Conservation (phyloP, 768 basidiomycete genomes). For the Podaxis pistillaris region DNA sequence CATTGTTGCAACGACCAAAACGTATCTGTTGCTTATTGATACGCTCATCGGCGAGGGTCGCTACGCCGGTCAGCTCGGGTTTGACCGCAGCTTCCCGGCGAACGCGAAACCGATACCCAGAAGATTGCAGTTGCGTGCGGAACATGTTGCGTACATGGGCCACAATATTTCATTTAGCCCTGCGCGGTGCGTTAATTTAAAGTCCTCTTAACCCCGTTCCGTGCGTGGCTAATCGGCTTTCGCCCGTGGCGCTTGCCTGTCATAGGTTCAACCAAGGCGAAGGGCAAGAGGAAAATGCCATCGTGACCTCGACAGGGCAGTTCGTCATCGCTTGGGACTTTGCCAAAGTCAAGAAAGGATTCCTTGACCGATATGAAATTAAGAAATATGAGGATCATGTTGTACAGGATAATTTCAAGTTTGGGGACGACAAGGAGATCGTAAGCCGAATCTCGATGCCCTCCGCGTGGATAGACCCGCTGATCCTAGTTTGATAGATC, state of each 20-base stretch:
- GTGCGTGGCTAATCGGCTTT: background rate
- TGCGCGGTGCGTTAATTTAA: slow-evolving; percentile 61
- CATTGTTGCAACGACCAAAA: slow-evolving; percentile 94
- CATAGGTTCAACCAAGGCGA: slow-evolving; percentile 89
- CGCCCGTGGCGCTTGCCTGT: slow-evolving; percentile 3
- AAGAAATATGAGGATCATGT: slow-evolving; percentile 94
- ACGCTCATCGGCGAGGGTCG: slow-evolving; percentile 90
- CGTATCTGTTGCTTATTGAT: slow-evolving; percentile 91
- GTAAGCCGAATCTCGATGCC: slow-evolving; percentile 42
- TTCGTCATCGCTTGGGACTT: slow-evolving; percentile 99
- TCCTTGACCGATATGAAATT: slow-evolving; percentile 90
- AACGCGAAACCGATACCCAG: slow-evolving; percentile 89
- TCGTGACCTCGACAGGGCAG: slow-evolving; percentile 90
- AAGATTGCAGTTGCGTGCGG: slow-evolving; percentile 80
- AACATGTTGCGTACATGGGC: slow-evolving; percentile 95
- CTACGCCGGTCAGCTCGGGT: slow-evolving; percentile 80
- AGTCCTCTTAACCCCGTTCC: background rate
- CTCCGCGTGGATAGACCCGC: background rate
- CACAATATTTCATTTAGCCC: slow-evolving; percentile 85
- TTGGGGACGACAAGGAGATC: slow-evolving; percentile 96
- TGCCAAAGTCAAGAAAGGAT: slow-evolving; percentile 89
- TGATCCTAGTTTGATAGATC: slow-evolving; percentile 51
- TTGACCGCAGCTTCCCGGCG: slow-evolving; percentile 95
- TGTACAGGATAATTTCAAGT: slow-evolving; percentile 97
- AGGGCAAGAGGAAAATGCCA: slow-evolving; percentile 88